Conservation (phyloP, 148 eudicot species). For the Heliosperma pusillum region DNA sequence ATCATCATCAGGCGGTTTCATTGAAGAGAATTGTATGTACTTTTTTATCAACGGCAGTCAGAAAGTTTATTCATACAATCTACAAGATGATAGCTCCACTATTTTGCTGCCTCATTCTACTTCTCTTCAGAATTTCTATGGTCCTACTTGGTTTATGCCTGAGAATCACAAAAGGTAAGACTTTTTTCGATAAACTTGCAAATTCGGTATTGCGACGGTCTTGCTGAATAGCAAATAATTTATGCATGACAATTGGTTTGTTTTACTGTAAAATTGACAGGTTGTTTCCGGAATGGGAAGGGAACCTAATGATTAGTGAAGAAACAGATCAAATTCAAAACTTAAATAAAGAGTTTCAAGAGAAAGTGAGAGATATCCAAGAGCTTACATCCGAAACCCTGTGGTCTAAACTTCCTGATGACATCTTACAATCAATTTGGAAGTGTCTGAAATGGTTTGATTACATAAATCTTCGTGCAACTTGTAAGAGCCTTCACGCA, state of each 20-base stretch:
- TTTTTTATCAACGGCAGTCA: neutral
- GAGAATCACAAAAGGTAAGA: slow-evolving; percentile 6
- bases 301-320: neutral
- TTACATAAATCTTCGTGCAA: slow-evolving; percentile 8
- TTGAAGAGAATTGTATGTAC: no score
- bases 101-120: neutral
- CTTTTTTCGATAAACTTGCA: neutral
- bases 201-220: no score
- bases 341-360: neutral
- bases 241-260: no score
- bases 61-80: neutral
- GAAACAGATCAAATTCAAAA: no score
- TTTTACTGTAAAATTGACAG: neutral
- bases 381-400: neutral
- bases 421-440: neutral
- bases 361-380: neutral
- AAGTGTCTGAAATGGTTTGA: slow-evolving; percentile 3
- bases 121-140: neutral
- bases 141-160: slow-evolving; percentile 7
- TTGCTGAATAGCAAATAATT: no score
- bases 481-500: neutral
- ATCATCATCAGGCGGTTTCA: no score
- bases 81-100: neutral
- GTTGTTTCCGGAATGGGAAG: no score
- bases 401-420: neutral